Evolutionary conservation across 148 eudicot genomes (phyloP).

Genomic region (Silene uniflora): DNA sequence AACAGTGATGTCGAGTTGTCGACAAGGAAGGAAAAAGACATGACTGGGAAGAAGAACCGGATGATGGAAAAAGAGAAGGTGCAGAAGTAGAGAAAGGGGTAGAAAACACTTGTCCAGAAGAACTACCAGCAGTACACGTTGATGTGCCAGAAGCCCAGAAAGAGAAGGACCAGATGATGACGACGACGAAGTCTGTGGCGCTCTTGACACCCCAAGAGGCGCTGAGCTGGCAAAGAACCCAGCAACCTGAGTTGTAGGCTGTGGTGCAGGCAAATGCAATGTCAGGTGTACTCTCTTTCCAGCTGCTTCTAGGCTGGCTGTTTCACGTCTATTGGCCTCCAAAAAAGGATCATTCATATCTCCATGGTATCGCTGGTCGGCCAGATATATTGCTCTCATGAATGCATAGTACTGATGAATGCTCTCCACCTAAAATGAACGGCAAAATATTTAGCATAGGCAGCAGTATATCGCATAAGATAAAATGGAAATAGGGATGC

Average conservation of each 20-base stretch:
- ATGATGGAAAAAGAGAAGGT: conserved; percentile 41
- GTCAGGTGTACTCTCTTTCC: conserved; percentile 88
- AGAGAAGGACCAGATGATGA: conserved; percentile 48
- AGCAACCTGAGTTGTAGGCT: conserved; percentile 70
- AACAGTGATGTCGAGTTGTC: conserved; percentile 15
- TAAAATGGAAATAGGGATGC: neutral
- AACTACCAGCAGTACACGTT: conserved; percentile 32
- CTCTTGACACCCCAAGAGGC: conserved; percentile 39
- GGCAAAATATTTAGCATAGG: neutral
- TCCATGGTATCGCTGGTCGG: conserved; percentile 81
- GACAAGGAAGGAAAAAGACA: conserved; percentile 47
- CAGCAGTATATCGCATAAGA: neutral
- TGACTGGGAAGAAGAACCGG: conserved; percentile 58
- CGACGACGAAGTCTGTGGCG: conserved; percentile 41
- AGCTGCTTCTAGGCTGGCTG: conserved; percentile 91
- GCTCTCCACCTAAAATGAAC: conserved; percentile 67
- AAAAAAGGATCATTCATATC: conserved; percentile 81
- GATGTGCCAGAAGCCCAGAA: conserved; percentile 51
- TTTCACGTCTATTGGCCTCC: conserved; percentile 92
- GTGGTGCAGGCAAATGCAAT: conserved; percentile 67
- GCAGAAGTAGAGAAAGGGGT: conserved; percentile 54
- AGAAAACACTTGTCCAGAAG: conserved; percentile 61
- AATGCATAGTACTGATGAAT: conserved; percentile 96
- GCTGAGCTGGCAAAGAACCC: conserved; percentile 67
- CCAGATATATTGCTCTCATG: conserved; percentile 91